Conservation (phyloP, 176 grass and related monocot species). For the Aegilops tauschii region DNA sequence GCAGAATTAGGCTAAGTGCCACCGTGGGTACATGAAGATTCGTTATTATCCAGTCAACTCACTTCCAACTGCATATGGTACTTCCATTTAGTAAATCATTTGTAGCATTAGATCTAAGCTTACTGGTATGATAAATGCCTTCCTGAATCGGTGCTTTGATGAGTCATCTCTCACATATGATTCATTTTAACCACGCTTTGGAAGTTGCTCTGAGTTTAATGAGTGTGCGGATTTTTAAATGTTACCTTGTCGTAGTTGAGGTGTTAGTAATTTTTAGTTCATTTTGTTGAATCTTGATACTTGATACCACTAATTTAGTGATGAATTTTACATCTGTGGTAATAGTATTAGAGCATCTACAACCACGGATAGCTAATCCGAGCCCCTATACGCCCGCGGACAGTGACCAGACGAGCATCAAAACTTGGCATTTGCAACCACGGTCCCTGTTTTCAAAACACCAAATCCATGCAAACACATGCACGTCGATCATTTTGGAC, state of each 20-base stretch:
- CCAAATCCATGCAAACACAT: no score
- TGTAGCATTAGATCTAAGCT: neutral
- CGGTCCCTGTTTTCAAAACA: no score
- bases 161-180: neutral
- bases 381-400: no score
- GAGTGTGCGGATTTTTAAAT: neutral
- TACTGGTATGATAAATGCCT: conserved; percentile 21
- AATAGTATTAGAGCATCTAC: neutral
- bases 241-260: conserved; percentile 20
- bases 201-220: conserved; percentile 8
- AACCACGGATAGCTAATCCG: no score
- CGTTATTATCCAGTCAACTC: neutral
- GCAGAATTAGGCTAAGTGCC: conserved; percentile 11
- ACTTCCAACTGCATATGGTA: conserved; percentile 14
- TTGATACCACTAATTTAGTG: neutral
- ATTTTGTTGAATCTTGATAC: neutral
- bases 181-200: conserved; percentile 4
- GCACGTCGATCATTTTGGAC: no score
- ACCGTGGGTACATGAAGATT: neutral
- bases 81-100: neutral
- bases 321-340: neutral
- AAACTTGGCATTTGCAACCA: no score
- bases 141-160: neutral
- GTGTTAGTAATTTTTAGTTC: neutral
- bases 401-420: no score